Evolutionary conservation across 1,284 basidiomycete species (phyloP).

Genomic region (Sporisorium exsertum): DNA sequence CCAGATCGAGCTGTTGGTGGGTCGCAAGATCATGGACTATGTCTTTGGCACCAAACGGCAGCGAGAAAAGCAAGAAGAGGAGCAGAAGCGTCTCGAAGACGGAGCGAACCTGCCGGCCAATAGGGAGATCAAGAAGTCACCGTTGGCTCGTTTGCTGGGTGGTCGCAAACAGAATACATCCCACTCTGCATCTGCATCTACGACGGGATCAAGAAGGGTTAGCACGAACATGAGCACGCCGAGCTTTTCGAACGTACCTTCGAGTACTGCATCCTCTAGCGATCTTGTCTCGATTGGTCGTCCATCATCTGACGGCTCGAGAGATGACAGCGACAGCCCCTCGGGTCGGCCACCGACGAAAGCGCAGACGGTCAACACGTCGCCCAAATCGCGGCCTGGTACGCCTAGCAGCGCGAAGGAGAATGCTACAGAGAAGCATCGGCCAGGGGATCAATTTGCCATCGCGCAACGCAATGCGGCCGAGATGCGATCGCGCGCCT

Average conservation of each 20-base stretch:
- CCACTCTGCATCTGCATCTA: constrained; percentile 6
- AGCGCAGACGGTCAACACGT: constrained; percentile 11
- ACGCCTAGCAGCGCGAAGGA: constrained; percentile 25
- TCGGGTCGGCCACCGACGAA: constrained; percentile 13
- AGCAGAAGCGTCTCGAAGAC: constrained; percentile 35
- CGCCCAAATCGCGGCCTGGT: constrained; percentile 30
- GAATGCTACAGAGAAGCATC: constrained; percentile 14
- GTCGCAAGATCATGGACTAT: constrained; percentile 87
- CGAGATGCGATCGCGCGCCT: constrained; percentile 72
- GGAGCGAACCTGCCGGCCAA: constrained; percentile 16
- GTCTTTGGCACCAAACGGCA: constrained; percentile 74
- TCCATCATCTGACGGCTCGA: constrained; percentile 31
- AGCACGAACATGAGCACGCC: constrained; percentile 24
- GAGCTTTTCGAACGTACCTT: constrained; percentile 10
- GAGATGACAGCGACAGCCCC: constrained; percentile 24
- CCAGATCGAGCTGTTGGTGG: constrained; percentile 84
- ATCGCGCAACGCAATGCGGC: constrained; percentile 60
- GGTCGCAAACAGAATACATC: constrained; percentile 19
- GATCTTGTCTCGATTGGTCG: constrained; percentile 22
- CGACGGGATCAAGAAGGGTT: constrained; percentile 7
- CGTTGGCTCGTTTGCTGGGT: constrained; percentile 44
- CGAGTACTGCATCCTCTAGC: constrained; percentile 11
- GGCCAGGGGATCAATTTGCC: constrained; percentile 41
- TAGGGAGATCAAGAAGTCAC: constrained; percentile 35
- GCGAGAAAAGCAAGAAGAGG: constrained; percentile 48